phyloP scores from a whole-genome alignment of 352 stramenopile genomes.

The Phytophthora ramorum region DNA sequence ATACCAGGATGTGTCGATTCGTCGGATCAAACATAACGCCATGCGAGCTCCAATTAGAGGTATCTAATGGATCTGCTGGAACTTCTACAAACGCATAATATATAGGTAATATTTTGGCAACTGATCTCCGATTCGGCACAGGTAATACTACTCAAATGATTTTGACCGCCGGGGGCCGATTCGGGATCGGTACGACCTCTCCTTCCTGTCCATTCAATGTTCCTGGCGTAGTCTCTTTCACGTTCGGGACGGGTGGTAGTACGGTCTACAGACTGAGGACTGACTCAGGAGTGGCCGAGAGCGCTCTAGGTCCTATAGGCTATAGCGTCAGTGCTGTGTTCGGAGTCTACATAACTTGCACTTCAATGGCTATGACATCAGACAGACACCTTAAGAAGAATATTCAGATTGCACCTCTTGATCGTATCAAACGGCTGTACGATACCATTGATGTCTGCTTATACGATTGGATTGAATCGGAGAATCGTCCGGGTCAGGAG shows the following conservation, averaged over 20 bases:
- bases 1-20: background rate
- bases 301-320: too few relatives aligned
- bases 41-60: constrained; percentile 1
- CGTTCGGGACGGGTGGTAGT: background rate
- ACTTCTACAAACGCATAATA: constrained; percentile 2
- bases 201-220: background rate
- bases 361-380: background rate
- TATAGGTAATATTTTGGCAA: constrained; percentile 1
- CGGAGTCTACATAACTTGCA: too few relatives aligned
- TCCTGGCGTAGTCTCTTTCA: background rate
- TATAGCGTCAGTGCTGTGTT: too few relatives aligned
- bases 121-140: constrained; percentile 3
- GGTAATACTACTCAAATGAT: background rate
- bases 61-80: background rate
- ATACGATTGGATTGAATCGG: constrained; percentile 5
- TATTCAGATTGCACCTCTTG: background rate
- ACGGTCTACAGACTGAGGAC: background rate
- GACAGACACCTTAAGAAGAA: background rate
- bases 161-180: background rate
- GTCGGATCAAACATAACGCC: background rate
- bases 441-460: background rate
- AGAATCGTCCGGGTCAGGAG: background rate
- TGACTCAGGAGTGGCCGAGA: background rate
- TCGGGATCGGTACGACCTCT: constrained; percentile 2
- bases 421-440: background rate